Evolutionary conservation across 129 eudicot genomes (phyloP), one percentile per base, ranked within the genome.

Genomic region (Deinandra increscens): DNA sequence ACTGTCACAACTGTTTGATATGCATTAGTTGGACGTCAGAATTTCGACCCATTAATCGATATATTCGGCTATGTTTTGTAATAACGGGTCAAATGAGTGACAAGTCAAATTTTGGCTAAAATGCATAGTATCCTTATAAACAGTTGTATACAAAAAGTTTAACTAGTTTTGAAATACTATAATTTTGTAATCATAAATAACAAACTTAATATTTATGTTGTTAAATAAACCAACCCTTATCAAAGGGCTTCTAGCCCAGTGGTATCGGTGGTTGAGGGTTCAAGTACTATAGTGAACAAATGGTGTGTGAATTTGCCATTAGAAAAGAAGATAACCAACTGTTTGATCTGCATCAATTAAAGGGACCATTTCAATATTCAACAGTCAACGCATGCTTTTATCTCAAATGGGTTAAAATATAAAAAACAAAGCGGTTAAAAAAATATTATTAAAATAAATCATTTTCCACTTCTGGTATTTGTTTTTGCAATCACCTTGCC

Each of bases 1-100:
- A 43, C 10, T 60, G 19, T 62, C 60, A 66, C 37, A 68, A 51
- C 31, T 60, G 26, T 19, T 34, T 74, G 38, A 49, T 77, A 15
- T 37, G 51, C 46, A 0, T 51, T 12, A 29, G 38, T 43, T 68
- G 17, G 8, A 48, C 19, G n/a, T 67, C 20, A 17, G 13, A 46
- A 67, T 67, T 15, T 46, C 33, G 5, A 66, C 36, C 51, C 73
- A 9, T 51, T 38, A 39, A n/a, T 22, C 15, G 64, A 15, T 38
- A 9, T 8, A 46, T 66, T 29, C 1, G 8, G 34, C 13, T 64
- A 18, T 64, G 34, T 64, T 39, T 20, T 64, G 11, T 31, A 53
- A 8, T 26, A 8, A 6, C n/a, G 49, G 50, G 64, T 69, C 42
- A 33, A 3, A 50, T 68, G 33, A n/a, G n/a, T n/a, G n/a, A n/a